phyloP scores from a whole-genome alignment of 495 filamentous ascomycete genomes.

The Xylaria scruposa region DNA sequence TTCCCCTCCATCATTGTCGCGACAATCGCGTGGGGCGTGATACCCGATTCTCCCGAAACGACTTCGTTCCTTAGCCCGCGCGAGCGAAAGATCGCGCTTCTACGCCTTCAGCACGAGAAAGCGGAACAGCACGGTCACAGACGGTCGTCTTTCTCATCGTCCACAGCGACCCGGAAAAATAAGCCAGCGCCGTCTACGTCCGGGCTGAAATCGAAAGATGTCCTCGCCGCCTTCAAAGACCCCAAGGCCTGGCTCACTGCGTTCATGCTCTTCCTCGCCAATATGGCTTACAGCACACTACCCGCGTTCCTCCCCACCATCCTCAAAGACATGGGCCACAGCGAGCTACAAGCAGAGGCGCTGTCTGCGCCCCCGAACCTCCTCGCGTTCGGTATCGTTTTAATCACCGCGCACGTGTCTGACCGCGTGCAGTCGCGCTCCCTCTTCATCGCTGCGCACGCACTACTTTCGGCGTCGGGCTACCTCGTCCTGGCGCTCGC shows the following conservation, averaged over 20 bases:
- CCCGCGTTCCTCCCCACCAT: slow-evolving; percentile 88
- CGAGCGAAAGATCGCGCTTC: slow-evolving; percentile 75
- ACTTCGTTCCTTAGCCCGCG: slow-evolving; percentile 74
- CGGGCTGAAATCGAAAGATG: slow-evolving; percentile 51
- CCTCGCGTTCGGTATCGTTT: slow-evolving; percentile 72
- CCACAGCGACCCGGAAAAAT: background rate
- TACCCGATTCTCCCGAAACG: slow-evolving; percentile 75
- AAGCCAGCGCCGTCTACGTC: slow-evolving; percentile 57
- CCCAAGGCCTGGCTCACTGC: slow-evolving; percentile 74
- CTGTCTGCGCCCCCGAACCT: slow-evolving; percentile 84
- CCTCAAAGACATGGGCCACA: slow-evolving; percentile 77
- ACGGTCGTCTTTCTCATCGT: slow-evolving; percentile 10
- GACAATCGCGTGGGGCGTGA: slow-evolving; percentile 69
- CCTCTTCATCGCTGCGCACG: slow-evolving; percentile 65
- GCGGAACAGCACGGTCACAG: slow-evolving; percentile 1
- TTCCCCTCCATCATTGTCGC: slow-evolving; percentile 75
- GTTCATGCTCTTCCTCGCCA: slow-evolving; percentile 62
- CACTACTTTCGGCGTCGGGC: slow-evolving; percentile 63
- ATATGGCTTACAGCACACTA: slow-evolving; percentile 77
- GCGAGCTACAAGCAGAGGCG: slow-evolving; percentile 71
- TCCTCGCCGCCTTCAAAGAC: slow-evolving; percentile 55
- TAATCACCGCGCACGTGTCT: slow-evolving; percentile 70
- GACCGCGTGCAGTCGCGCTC: slow-evolving; percentile 71
- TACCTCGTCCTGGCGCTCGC: slow-evolving; percentile 66
- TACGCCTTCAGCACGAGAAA: slow-evolving; percentile 56